Conservation (phyloP, 2,329 filamentous ascomycete genomes). For the Stylonectria norvegica region DNA sequence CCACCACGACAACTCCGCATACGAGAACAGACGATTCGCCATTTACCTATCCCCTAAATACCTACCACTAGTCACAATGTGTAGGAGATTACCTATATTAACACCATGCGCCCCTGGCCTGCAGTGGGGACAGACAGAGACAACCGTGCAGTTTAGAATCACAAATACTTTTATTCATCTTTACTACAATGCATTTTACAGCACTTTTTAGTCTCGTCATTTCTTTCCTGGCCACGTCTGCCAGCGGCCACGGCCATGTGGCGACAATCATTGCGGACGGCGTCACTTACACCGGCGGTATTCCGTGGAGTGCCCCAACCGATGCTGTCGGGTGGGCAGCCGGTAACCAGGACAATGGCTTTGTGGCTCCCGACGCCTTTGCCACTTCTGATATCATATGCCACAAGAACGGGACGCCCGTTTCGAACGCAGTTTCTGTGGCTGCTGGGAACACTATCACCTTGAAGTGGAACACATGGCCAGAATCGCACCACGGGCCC, state of each 20-base stretch:
- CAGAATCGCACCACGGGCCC: conserved; percentile 59
- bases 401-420: conserved; percentile 41
- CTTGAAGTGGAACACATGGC: conserved; percentile 64
- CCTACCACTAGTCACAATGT: no score
- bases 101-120: no score
- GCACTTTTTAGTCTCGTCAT: conserved; percentile 15
- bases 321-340: conserved; percentile 36
- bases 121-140: no score
- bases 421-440: conserved; percentile 41
- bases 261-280: conserved; percentile 22
- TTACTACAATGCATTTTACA: no score
- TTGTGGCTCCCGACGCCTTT: conserved; percentile 43
- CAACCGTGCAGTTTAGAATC: no score
- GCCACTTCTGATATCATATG: conserved; percentile 45
- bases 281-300: conserved; percentile 31
- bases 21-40: no score
- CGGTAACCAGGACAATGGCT: conserved; percentile 39
- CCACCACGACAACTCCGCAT: no score
- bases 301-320: conserved; percentile 25
- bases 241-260: conserved; percentile 30
- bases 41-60: no score
- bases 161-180: no score
- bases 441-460: conserved; percentile 57
- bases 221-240: conserved; percentile 24
- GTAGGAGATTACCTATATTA: no score